Evolutionary conservation across 179 eudicot species (phyloP).

Genomic region (Heliamphora pulchella): DNA sequence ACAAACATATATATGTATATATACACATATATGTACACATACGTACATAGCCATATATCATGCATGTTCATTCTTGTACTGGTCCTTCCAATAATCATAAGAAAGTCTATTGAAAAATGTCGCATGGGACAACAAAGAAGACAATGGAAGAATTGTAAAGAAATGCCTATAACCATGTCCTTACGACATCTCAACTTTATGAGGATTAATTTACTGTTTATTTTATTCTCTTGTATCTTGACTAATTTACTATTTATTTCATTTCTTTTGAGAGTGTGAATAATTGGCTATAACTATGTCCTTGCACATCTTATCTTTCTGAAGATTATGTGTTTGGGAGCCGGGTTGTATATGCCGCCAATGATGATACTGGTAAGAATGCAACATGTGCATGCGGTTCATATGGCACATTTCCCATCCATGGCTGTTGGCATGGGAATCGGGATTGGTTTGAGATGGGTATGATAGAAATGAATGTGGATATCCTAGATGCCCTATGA

Average conservation of each 20-base stretch:
- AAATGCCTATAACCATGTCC: too few relatives aligned
- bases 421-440: too few relatives aligned
- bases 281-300: not conserved
- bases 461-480: conserved; percentile 56
- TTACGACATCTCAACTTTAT: too few relatives aligned
- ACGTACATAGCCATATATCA: too few relatives aligned
- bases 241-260: not conserved
- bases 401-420: conserved; percentile 59
- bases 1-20: too few relatives aligned
- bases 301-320: not conserved
- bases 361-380: conserved; percentile 79
- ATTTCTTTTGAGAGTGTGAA: not conserved
- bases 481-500: conserved; percentile 38
- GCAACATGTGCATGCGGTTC: conserved; percentile 57
- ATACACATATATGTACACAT: too few relatives aligned
- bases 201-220: too few relatives aligned
- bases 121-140: not conserved
- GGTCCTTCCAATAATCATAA: not conserved
- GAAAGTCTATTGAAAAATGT: not conserved
- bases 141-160: not conserved
- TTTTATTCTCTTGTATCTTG: conserved; percentile 9
- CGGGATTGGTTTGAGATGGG: conserved; percentile 47
- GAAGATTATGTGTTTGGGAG: conserved; percentile 92
- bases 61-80: not conserved
- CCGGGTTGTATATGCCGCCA: conserved; percentile 79